Percentiles rank a stretch among this genome's conserved stretches.
Evolutionary conservation across 441 rosid genomes (phyloP).

Genomic region (Euphorbia celastroides): DNA sequence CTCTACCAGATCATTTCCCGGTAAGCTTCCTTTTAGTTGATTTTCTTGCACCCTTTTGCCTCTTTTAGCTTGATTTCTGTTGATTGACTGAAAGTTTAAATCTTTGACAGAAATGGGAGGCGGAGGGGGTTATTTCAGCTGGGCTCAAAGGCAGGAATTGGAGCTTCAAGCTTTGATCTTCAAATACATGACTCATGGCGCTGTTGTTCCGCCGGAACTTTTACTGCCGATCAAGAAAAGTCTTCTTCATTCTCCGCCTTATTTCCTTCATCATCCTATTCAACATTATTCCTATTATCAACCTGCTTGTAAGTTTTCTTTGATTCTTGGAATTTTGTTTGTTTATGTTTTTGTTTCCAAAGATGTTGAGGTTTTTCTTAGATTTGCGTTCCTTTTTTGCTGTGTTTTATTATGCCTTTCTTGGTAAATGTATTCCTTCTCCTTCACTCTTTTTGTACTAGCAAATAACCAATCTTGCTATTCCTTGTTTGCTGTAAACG

Average conservation of each 20-base stretch:
- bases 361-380: neutral
- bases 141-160: conserved; percentile 84
- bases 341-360: neutral
- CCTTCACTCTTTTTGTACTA: neutral
- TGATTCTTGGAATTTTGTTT: neutral
- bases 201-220: conserved; percentile 73
- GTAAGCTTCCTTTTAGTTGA: conserved; percentile 27
- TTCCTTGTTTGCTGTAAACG: neutral
- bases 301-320: conserved; percentile 56
- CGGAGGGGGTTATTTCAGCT: conserved; percentile 55
- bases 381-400: conserved; percentile 7
- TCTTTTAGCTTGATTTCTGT: neutral
- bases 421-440: conserved; percentile 11
- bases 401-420: neutral
- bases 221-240: conserved; percentile 78
- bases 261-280: conserved; percentile 52
- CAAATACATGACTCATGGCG: conserved; percentile 79
- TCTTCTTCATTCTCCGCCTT: conserved; percentile 50
- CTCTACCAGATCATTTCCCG: conserved; percentile 36
- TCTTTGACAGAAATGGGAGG: conserved; percentile 42
- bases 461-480: conserved; percentile 11
- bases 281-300: conserved; percentile 56
- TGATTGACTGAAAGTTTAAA: neutral
- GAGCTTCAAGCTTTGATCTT: conserved; percentile 93
- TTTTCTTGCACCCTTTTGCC: neutral